Conservation (phyloP, 768 basidiomycete species). For the Mycena galericulata region DNA sequence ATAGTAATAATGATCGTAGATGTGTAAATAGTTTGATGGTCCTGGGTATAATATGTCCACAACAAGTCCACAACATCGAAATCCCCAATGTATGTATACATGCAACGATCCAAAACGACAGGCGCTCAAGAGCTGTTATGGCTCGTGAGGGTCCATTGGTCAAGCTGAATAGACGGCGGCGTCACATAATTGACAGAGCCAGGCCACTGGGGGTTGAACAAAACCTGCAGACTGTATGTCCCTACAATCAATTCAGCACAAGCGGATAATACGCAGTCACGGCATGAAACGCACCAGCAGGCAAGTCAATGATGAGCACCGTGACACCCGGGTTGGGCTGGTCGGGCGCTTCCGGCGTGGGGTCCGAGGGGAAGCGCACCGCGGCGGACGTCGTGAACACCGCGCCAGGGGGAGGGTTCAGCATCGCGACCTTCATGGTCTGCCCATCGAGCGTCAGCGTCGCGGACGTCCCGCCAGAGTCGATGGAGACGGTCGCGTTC, state of each 20-base stretch:
- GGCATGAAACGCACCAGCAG: constrained; percentile 60
- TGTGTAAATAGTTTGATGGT: no score
- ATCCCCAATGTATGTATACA: not conserved
- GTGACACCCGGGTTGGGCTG: constrained; percentile 83
- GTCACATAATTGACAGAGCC: constrained; percentile 72
- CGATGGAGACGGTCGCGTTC: constrained; percentile 79
- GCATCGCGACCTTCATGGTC: constrained; percentile 73
- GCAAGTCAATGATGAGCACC: constrained; percentile 79
- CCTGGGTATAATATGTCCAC: no score
- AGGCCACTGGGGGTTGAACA: constrained; percentile 95
- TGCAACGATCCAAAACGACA: not conserved
- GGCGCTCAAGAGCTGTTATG: constrained; percentile 58
- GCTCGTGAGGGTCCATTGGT: constrained; percentile 82
- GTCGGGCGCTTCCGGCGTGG: constrained; percentile 71
- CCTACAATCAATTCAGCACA: not conserved
- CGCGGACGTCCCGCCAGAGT: constrained; percentile 68
- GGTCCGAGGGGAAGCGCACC: constrained; percentile 68
- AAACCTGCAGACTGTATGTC: constrained; percentile 79
- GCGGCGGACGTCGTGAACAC: constrained; percentile 68
- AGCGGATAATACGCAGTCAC: not conserved
- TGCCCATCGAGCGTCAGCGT: constrained; percentile 80
- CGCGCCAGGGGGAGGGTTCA: constrained; percentile 76
- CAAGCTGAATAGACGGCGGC: constrained; percentile 78
- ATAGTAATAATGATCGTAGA: no score
- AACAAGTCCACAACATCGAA: no score